Base-by-base conservation (phyloP, 305 asterid species). In the Fraxinus paxiana region DNA sequence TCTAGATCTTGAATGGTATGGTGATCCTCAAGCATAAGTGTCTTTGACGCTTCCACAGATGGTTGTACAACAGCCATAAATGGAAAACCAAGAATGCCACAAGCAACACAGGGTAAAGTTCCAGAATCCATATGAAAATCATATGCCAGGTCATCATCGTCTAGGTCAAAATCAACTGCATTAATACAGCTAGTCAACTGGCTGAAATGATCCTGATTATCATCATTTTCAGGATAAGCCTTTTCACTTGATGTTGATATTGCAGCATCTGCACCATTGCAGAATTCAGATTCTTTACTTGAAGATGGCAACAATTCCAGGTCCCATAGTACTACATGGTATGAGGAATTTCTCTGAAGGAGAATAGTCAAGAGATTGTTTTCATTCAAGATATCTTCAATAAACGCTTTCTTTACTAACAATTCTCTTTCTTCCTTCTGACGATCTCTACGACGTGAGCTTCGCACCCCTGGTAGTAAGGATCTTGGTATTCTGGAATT, bases 51-150 rank as follows among this genome's bases (percentile, higher is more conserved):
- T 78, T 81, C 85, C 79, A 87, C 88, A 75, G 93, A 88, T 84
- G 99, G 99, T 84, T 96, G 98, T 80, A 94, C 84, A 73, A 94
- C 86, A 72, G 97, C 91, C 99, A 96, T 96, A 84, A 92, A 96
- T 73, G 99, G 99, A 87, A 92, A 96, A 75, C 99, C 99, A 80
- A 96, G 99, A 84, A 96, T 89, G 20, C 99, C 99, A 89, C 99
- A 96, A 79, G 97, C 97, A 35, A 94, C 91, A 87, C 99, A 96
- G 77, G 98, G 95, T 84, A 96, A 90, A 71, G 95, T 84, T 80
- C 99, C 99, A 72, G 99, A 92, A 82, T 96, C 98, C 54, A 92
- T 84, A 86, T 94, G 97, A 83, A 94, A 92, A 77, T 92, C 97
- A 77, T 85, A 89, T 48, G 93, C 87, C 87, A 96, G 79, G 87